phyloP scores from a whole-genome alignment of 768 basidiomycete species.

The Lactarius vividus region DNA sequence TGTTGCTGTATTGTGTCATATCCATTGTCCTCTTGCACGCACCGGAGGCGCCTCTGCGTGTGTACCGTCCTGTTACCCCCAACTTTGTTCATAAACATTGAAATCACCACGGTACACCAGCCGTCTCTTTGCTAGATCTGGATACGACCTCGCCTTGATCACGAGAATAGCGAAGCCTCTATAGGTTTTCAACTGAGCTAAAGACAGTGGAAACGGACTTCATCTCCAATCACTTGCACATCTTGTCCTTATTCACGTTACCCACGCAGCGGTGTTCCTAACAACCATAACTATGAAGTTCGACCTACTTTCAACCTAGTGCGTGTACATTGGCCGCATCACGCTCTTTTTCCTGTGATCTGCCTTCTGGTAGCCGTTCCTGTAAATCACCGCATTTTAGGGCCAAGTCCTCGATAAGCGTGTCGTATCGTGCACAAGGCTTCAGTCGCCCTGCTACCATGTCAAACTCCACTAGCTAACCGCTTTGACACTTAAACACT shows the following conservation, averaged over 20 bases:
- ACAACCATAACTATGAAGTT: constrained; percentile 31
- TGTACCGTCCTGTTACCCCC: constrained; percentile 19
- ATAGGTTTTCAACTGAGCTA: constrained; percentile 37
- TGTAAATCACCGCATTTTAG: constrained; percentile 38
- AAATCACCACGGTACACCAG: constrained; percentile 25
- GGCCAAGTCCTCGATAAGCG: constrained; percentile 33
- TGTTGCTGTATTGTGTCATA: not conserved
- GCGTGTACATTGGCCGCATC: constrained; percentile 36
- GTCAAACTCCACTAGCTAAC: not conserved
- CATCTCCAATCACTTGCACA: not conserved
- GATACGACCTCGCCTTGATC: constrained; percentile 43
- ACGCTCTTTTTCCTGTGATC: too few relatives aligned
- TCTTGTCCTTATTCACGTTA: not conserved
- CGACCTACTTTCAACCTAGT: constrained; percentile 36
- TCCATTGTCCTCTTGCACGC: constrained; percentile 29
- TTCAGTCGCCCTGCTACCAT: not conserved
- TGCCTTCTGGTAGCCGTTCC: constrained; percentile 40
- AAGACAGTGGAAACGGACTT: constrained; percentile 33
- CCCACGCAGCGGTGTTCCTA: constrained; percentile 40
- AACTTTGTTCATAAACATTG: not conserved
- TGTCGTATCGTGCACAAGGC: constrained; percentile 7
- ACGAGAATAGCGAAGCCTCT: constrained; percentile 35
- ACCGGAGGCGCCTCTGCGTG: constrained; percentile 43
- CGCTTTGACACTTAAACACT: not conserved
- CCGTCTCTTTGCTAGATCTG: constrained; percentile 37